Percentiles rank a stretch among this genome's conserved stretches.
Conservation (phyloP, 164 flowering plant genomes). For the Platanus orientalis region DNA sequence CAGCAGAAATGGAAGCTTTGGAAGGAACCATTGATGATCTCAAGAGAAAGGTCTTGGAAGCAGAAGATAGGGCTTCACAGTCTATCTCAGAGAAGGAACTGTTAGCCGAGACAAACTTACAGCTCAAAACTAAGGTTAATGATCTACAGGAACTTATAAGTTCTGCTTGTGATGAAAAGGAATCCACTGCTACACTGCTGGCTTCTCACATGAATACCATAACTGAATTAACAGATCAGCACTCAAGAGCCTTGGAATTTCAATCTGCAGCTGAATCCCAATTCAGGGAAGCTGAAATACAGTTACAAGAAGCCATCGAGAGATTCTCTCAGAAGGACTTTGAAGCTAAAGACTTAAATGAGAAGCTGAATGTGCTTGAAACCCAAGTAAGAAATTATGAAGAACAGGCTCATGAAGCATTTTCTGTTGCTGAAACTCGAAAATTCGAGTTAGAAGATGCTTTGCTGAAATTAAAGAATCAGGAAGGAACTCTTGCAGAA, state of each 20-base stretch:
- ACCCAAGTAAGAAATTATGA: constrained; percentile 34
- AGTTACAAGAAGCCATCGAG: constrained; percentile 43
- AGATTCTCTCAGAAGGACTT: constrained; percentile 34
- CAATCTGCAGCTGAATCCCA: constrained; percentile 45
- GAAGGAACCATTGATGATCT: constrained; percentile 57
- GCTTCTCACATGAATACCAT: constrained; percentile 48
- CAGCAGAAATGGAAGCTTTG: constrained; percentile 32
- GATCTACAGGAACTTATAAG: constrained; percentile 61
- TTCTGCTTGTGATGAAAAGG: constrained; percentile 51
- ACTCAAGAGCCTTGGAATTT: constrained; percentile 47
- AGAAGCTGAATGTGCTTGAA: constrained; percentile 46
- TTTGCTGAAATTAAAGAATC: constrained; percentile 36
- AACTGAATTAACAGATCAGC: constrained; percentile 54
- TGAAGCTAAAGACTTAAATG: constrained; percentile 57
- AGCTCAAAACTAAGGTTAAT: constrained; percentile 52
- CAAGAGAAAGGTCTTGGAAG: constrained; percentile 39
- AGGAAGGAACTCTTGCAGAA: constrained; percentile 50
- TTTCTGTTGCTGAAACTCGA: constrained; percentile 32
- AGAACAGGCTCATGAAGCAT: constrained; percentile 43
- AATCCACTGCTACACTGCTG: constrained; percentile 43
- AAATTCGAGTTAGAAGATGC: constrained; percentile 65
- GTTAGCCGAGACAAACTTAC: constrained; percentile 59
- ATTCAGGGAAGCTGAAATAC: constrained; percentile 35
- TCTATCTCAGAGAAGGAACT: constrained; percentile 58
- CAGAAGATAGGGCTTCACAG: constrained; percentile 50